phyloP scores from a whole-genome alignment of 1,139 yeast genomes.

The Candida albicans region DNA sequence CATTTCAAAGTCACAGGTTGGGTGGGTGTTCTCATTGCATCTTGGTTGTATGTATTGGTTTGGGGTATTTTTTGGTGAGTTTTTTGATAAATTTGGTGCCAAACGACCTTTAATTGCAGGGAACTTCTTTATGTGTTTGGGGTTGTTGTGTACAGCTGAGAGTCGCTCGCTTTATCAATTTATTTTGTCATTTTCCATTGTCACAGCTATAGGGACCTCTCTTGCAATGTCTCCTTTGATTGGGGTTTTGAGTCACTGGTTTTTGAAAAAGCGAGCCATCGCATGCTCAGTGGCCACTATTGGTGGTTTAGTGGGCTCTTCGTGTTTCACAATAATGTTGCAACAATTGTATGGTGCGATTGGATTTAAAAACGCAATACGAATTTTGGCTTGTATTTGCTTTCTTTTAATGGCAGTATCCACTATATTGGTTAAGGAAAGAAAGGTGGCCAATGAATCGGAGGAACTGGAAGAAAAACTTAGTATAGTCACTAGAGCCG shows the following conservation, averaged over 20 bases:
- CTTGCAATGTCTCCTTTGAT: constrained; percentile 59
- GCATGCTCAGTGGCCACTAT: constrained; percentile 59
- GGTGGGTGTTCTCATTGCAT: constrained; percentile 66
- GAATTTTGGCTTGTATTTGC: constrained; percentile 54
- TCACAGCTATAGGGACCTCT: constrained; percentile 59
- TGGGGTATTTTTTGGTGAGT: constrained; percentile 60
- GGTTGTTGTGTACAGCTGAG: constrained; percentile 54
- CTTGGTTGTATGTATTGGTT: constrained; percentile 57
- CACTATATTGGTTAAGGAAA: constrained; percentile 42
- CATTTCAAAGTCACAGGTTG: constrained; percentile 44
- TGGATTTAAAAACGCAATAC: constrained; percentile 64
- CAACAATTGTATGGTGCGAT: constrained; percentile 43
- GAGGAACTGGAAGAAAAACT: neutral
- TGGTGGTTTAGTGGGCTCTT: constrained; percentile 66
- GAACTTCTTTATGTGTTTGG: constrained; percentile 43
- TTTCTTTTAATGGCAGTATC: constrained; percentile 39
- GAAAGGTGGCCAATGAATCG: constrained; percentile 20
- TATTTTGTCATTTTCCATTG: constrained; percentile 54
- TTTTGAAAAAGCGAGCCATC: constrained; percentile 51
- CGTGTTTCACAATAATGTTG: constrained; percentile 57
- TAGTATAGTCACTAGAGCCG: neutral
- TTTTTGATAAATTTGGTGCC: constrained; percentile 60
- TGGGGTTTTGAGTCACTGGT: constrained; percentile 65
- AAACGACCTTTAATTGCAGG: constrained; percentile 47
- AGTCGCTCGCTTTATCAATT: constrained; percentile 57